Percentiles rank a stretch among this genome's conserved stretches.
Conservation (phyloP, 192 early-diverging fungal species). For the Entomortierella beljakovae region DNA sequence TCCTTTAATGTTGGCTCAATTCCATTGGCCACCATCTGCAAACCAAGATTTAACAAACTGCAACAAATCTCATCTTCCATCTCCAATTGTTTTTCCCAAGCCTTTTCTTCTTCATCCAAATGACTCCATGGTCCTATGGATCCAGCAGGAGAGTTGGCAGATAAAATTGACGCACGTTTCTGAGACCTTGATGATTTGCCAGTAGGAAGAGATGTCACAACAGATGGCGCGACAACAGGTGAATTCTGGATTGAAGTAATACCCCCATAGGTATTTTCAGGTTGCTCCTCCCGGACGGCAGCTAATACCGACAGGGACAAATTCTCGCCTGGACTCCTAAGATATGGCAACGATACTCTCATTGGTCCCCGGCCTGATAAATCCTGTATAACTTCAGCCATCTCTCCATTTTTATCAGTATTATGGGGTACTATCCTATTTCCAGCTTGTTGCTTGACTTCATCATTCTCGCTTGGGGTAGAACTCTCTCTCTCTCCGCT, state of each 20-base stretch:
- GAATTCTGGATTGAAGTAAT: not conserved
- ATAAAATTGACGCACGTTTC: constrained; percentile 25
- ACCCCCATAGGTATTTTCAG: not conserved
- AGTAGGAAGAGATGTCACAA: not conserved
- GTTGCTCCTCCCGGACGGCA: not conserved
- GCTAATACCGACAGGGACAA: not conserved
- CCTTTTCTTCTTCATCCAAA: not conserved
- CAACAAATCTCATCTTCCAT: constrained; percentile 46
- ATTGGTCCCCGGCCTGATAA: not conserved
- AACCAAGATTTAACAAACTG: constrained; percentile 58
- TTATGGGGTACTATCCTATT: not conserved
- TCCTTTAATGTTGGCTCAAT: constrained; percentile 57
- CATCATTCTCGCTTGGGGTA: not conserved
- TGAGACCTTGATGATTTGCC: not conserved
- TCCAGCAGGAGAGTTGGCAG: not conserved
- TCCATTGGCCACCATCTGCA: constrained; percentile 69
- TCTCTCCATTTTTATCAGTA: not conserved
- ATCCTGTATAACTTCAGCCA: not conserved
- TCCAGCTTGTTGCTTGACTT: not conserved
- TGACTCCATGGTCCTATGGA: not conserved
- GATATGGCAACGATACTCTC: not conserved
- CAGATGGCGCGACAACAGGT: not conserved
- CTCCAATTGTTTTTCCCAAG: constrained; percentile 24
- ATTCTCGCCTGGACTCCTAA: not conserved
- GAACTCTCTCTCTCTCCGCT: not conserved